Conservation (phyloP, 306 rosid genomes). For the Albizia julibrissin region DNA sequence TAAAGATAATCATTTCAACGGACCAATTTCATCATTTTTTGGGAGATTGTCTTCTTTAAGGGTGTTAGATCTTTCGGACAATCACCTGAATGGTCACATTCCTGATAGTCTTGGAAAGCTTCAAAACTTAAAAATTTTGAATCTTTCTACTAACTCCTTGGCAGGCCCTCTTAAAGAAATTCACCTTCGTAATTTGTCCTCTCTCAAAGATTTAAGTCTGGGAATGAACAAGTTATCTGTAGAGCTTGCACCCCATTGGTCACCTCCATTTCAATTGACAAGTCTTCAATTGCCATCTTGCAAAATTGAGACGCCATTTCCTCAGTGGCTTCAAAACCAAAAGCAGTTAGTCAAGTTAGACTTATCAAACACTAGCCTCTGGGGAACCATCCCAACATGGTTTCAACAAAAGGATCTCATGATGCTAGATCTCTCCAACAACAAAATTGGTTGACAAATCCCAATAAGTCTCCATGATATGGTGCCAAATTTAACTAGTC, state of each 20-base stretch:
- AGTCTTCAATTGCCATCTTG: not conserved
- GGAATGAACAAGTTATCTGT: not conserved
- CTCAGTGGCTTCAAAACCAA: not conserved
- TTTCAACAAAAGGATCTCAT: not conserved
- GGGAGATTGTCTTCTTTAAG: not conserved
- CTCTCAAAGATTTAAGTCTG: not conserved
- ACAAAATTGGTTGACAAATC: not conserved
- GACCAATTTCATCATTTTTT: not conserved
- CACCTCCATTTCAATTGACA: not conserved
- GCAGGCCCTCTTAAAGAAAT: not conserved
- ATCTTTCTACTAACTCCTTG: not conserved
- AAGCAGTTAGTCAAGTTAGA: not conserved
- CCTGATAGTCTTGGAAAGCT: not conserved
- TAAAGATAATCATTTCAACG: not conserved
- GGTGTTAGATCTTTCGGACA: not conserved
- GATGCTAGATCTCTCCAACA: not conserved
- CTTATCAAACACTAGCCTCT: not conserved
- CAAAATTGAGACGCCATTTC: not conserved
- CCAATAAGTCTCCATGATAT: not conserved
- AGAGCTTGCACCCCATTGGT: not conserved
- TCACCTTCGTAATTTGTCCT: not conserved
- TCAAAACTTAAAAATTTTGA: not conserved
- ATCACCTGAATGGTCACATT: not conserved
- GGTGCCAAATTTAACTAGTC: not conserved
- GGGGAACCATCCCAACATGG: not conserved